Percentiles rank a stretch among this genome's conserved stretches.
phyloP scores from a whole-genome alignment of 2,329 filamentous ascomycete species.

The Pseudohalonectria lignicola region DNA sequence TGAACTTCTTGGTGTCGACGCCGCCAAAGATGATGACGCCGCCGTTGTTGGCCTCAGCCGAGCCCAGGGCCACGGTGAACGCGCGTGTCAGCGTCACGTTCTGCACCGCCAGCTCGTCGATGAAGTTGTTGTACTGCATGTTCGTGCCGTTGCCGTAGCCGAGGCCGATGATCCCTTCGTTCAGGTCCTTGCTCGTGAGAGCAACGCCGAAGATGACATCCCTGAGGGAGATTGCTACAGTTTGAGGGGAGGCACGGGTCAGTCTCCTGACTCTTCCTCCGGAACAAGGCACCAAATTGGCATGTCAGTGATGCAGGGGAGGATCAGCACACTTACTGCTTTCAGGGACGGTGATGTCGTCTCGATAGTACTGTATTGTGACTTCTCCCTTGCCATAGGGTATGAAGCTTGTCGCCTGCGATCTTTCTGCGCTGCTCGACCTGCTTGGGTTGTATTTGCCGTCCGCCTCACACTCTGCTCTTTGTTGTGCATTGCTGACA shows the following conservation, averaged over 20 bases:
- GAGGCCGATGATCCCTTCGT: conserved; percentile 19
- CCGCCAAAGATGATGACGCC: conserved; percentile 23
- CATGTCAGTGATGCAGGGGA: not conserved
- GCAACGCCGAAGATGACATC: conserved; percentile 19
- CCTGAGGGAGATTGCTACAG: conserved; percentile 11
- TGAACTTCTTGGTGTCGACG: conserved; percentile 28
- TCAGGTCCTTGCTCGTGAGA: conserved; percentile 14
- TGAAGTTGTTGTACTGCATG: conserved; percentile 16
- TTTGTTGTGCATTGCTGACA: conserved; percentile 21
- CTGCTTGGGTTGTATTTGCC: conserved; percentile 22
- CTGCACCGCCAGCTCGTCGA: conserved; percentile 17
- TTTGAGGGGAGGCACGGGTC: not conserved
- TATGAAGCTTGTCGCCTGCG: conserved; percentile 9
- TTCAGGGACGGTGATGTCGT: conserved; percentile 16
- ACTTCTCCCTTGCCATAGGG: conserved; percentile 19
- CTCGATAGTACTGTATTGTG: conserved; percentile 15
- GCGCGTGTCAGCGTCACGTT: conserved; percentile 10
- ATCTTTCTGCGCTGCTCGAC: conserved; percentile 12
- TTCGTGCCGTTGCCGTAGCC: conserved; percentile 17
- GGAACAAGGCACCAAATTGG: not conserved
- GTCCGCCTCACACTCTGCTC: conserved; percentile 24
- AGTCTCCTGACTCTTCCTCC: too few species aligned
- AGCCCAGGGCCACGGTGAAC: conserved; percentile 14
- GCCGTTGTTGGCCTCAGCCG: conserved; percentile 7
- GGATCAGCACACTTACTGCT: conserved; percentile 11